Base-by-base conservation (phyloP, 441 rosid genomes). In the Erodium moschatum region DNA sequence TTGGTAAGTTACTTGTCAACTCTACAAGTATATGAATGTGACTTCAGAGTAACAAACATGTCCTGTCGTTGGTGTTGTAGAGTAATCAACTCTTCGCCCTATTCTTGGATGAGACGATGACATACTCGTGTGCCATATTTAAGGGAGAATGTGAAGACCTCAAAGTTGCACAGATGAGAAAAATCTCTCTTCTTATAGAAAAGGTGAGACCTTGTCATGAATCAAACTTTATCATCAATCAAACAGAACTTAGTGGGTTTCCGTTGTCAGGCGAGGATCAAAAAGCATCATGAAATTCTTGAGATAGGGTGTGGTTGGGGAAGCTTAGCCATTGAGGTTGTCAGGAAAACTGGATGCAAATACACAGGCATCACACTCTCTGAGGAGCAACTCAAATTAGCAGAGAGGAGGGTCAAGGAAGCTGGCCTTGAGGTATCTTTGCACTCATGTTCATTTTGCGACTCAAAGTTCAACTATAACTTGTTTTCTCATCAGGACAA, bases 241-340 rank as follows among this genome's bases (percentile, higher is more conserved):
- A 2, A 24, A 24, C 2, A 0, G 2, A 24, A 24, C 27, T 24
- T 24, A 24, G 27, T 24, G 2, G 27, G 27, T 24, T 24, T 24
- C 27, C 27, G 2, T 24, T 2, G 27, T 24, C 40, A 93, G 97
- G 90, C 96, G 20, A 81, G 88, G 77, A 74, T 92, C 42, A 75
- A 66, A 33, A 84, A 82, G 52, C 65, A 83, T 2, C 93, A 90
- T 62, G 89, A 88, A 74, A 81, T 92, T 72, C 87, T 92, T 9
- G 98, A 92, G 68, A 86, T 93, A 24, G 97, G 98, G n/a, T 85
- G 83, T 15, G 98, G 98, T 18, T 93, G 97, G 98, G 97, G 97
- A 72, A 77, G 88, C 56, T 82, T 92, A 15, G 96, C 95, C 31
- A 82, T 92, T 18, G 95, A 92, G 77, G 83, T 83, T 66, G 96